Evolutionary conservation across 148 eudicot genomes (phyloP).

Genomic region (Chenopodium album): DNA sequence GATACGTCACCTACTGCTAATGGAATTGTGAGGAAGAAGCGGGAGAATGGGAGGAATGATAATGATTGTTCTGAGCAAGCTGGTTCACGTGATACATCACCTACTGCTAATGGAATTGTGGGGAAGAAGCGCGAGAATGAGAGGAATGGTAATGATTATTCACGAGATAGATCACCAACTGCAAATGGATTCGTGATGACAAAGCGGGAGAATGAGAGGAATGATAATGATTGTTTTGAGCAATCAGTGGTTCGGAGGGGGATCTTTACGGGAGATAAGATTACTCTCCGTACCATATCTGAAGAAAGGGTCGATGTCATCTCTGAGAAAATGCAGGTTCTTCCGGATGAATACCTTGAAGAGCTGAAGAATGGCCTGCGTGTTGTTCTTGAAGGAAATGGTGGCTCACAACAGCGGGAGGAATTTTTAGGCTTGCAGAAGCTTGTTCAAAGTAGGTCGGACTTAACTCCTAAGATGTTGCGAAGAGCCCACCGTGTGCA

Average conservation of each 20-base stretch:
- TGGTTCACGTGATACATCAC: slow-evolving; percentile 90
- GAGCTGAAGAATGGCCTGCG: slow-evolving; percentile 48
- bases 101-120: slow-evolving; percentile 63
- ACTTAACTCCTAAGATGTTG: slow-evolving; percentile 44
- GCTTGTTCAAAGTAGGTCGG: slow-evolving; percentile 53
- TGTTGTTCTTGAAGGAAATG: slow-evolving; percentile 52
- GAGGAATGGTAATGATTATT: slow-evolving; percentile 22
- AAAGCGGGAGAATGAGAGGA: slow-evolving; percentile 60
- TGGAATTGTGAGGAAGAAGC: slow-evolving; percentile 56
- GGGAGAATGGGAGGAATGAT: slow-evolving; percentile 68
- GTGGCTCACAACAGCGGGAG: slow-evolving; percentile 51
- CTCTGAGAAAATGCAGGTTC: slow-evolving; percentile 48
- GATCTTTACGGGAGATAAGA: slow-evolving; percentile 67
- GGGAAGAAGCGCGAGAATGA: slow-evolving; percentile 64
- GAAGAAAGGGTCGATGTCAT: slow-evolving; percentile 56
- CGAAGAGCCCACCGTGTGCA: slow-evolving; percentile 51
- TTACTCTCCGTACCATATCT: slow-evolving; percentile 54
- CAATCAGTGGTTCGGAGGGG: slow-evolving; percentile 69
- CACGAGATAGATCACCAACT: slow-evolving; percentile 83
- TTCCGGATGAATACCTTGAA: slow-evolving; percentile 47
- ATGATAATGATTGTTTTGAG: slow-evolving; percentile 75
- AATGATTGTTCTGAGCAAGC: slow-evolving; percentile 84
- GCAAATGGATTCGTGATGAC: slow-evolving; percentile 58
- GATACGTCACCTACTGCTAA: slow-evolving; percentile 86
- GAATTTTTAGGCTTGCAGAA: slow-evolving; percentile 50